These are phyloP conservation scores for Kregervanrija delftensis DNA, from an alignment of 805 yeast species.

Conservation along the genomic window DNA sequence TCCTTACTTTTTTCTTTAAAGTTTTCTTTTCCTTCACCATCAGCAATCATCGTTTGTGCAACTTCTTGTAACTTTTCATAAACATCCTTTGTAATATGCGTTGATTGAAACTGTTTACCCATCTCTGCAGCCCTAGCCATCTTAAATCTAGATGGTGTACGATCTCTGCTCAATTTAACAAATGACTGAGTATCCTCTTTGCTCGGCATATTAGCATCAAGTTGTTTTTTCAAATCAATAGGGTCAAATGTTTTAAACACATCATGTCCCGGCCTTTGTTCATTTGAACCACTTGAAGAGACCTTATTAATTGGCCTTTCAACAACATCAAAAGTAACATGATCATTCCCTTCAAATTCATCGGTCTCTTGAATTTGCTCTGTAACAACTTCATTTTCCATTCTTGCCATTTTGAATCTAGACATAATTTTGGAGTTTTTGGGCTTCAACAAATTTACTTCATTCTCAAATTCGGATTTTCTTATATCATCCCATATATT, in stretches of 20 bases:
- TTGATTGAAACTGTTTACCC: constrained; percentile 12
- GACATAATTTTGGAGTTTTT: constrained; percentile 13
- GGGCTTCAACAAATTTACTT: constrained; percentile 5
- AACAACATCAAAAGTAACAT: constrained; percentile 14
- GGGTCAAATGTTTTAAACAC: constrained; percentile 7
- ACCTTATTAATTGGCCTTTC: constrained; percentile 4
- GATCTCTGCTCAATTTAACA: constrained; percentile 8
- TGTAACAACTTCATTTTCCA: constrained; percentile 2
- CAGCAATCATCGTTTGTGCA: neutral
- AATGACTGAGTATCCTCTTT: neutral
- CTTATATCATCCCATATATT: constrained; percentile 43
- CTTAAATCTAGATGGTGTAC: constrained; percentile 8
- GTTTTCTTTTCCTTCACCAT: neutral
- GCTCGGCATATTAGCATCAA: constrained; percentile 1
- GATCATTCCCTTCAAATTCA: constrained; percentile 5
- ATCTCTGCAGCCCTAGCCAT: constrained; percentile 10
- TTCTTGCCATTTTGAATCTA: constrained; percentile 14
- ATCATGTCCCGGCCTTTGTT: neutral
- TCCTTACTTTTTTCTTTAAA: neutral
- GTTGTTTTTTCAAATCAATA: neutral
- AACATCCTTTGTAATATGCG: constrained; percentile 6
- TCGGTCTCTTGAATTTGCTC: constrained; percentile 1
- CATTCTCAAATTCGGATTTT: constrained; percentile 21
- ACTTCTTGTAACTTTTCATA: constrained; percentile 3
- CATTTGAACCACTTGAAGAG: neutral